Percentiles rank a stretch among this genome's conserved stretches.
These are phyloP conservation scores for Setaria italica DNA, from an alignment of 202 grass and related monocot species.

Conservation along the genomic window DNA sequence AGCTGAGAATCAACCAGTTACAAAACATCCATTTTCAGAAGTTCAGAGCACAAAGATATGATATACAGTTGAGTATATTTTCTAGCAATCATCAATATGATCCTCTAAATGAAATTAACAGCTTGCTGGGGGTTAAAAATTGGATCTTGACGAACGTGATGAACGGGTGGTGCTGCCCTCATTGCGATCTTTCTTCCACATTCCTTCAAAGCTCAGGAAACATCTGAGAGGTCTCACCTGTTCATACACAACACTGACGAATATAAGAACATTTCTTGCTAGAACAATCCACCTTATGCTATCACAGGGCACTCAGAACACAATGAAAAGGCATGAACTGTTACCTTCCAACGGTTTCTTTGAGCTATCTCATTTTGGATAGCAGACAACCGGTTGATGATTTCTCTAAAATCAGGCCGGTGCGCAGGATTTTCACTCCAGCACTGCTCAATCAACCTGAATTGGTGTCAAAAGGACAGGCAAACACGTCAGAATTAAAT, in stretches of 20 bases:
- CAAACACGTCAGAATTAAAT: constrained; percentile 36
- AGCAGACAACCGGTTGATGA: constrained; percentile 63
- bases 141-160: constrained; percentile 60
- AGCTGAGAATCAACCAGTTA: constrained; percentile 31
- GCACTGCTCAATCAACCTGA: constrained; percentile 91
- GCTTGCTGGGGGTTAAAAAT: constrained; percentile 17
- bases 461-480: constrained; percentile 2
- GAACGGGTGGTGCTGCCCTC: constrained; percentile 64
- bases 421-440: constrained; percentile 87
- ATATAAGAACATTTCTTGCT: constrained; percentile 9
- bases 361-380: constrained; percentile 68
- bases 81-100: constrained; percentile 41
- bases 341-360: constrained; percentile 89
- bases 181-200: constrained; percentile 79
- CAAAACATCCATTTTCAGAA: constrained; percentile 29
- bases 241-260: constrained; percentile 43
- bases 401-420: constrained; percentile 76
- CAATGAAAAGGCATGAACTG: background rate
- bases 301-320: background rate
- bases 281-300: background rate
- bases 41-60: constrained; percentile 18
- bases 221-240: constrained; percentile 76
- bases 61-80: constrained; percentile 33
- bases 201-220: constrained; percentile 78
- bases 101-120: constrained; percentile 25